Evolutionary conservation across 495 filamentous ascomycete species (phyloP).

Genomic region (Neurospora pannonica): DNA sequence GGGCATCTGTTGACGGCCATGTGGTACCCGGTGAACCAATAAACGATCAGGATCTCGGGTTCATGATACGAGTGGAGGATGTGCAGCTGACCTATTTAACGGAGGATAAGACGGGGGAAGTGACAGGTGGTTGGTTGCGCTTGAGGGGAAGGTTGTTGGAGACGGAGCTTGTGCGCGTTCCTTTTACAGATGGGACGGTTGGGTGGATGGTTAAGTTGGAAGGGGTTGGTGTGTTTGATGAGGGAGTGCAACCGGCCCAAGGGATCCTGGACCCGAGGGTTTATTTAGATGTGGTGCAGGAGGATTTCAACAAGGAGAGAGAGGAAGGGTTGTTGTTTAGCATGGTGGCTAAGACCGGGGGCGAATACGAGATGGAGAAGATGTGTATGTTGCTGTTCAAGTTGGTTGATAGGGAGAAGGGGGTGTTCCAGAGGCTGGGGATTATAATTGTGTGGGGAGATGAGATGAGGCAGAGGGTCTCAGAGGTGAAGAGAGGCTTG

Average conservation of each 20-base stretch:
- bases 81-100: background rate
- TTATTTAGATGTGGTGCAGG: background rate
- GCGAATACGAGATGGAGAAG: background rate
- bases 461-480: background rate
- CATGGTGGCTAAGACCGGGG: background rate
- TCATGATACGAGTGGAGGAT: background rate
- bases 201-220: background rate
- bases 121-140: background rate
- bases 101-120: background rate
- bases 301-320: background rate
- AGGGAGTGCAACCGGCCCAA: background rate
- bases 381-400: background rate
- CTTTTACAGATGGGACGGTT: background rate
- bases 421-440: background rate
- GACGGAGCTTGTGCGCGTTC: background rate
- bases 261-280: background rate
- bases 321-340: background rate
- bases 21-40: background rate
- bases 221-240: background rate
- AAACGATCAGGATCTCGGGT: background rate
- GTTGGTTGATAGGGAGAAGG: background rate
- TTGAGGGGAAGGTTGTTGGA: background rate
- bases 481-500: background rate
- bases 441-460: background rate
- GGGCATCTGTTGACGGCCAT: conserved; percentile 1